Conservation (phyloP, 345 rosid genomes). For the Acer yangbiense region DNA sequence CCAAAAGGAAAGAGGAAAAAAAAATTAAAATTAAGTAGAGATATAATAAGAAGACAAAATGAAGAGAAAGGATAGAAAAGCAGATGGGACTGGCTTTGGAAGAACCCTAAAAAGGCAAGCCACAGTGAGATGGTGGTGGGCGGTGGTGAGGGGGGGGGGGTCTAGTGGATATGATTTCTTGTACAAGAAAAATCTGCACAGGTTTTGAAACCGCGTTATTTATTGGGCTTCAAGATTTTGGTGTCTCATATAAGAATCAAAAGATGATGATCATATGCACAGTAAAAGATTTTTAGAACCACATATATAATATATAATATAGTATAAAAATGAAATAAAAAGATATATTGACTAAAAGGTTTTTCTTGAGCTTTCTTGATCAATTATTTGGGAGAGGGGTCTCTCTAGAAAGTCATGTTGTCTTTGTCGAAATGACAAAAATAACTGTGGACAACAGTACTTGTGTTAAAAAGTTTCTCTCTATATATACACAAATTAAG, state of each 20-base stretch:
- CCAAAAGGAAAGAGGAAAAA: neutral
- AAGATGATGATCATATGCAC: neutral
- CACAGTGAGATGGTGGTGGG: neutral
- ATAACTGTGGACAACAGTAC: neutral
- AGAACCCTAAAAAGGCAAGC: neutral
- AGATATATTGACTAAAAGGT: neutral
- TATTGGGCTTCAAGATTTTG: slow-evolving; percentile 27
- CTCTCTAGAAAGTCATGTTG: slow-evolving; percentile 13
- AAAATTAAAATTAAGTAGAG: neutral
- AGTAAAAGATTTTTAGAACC: neutral
- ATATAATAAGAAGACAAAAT: neutral
- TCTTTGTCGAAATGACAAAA: slow-evolving; percentile 23
- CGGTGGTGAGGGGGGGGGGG: slow-evolving; percentile 30
- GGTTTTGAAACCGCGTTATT: slow-evolving; percentile 16
- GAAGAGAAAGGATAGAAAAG: neutral
- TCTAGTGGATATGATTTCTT: slow-evolving; percentile 14
- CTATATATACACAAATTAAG: slow-evolving; percentile 3
- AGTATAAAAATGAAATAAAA: too few species aligned
- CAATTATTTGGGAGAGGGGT: slow-evolving; percentile 20
- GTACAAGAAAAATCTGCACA: slow-evolving; percentile 10
- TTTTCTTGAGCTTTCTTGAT: slow-evolving; percentile 5
- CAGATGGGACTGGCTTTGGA: slow-evolving; percentile 4
- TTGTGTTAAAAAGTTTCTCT: neutral
- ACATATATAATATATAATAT: slow-evolving; percentile 10
- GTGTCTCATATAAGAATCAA: slow-evolving; percentile 19